Base-by-base conservation (phyloP, 371 early-diverging fungal species). In the Rhizopus delemar region DNA sequence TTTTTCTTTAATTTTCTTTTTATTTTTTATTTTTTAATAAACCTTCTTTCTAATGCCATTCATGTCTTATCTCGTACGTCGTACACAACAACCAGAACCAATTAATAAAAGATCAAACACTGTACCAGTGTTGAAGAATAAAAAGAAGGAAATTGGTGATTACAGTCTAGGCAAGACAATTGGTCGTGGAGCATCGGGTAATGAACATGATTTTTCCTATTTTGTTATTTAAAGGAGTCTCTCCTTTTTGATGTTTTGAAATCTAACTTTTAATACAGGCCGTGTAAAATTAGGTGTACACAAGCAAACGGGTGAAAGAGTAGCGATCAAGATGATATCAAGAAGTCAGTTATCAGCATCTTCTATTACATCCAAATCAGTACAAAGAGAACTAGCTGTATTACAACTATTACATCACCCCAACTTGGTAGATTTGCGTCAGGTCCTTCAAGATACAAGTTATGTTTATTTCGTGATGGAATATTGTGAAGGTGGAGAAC, bases 401-500 rank as follows among this genome's bases (percentile, higher is more conserved):
- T 84, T 95, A 74, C 93, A 93, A 61, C 75, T 96, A 46, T 85
- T 96, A 43, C 86, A 91, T 65, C 97, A 96, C 62, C 94, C 94
- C 0, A 78, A 93, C 65, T 82, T 96, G n/a, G 83, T 95, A 59
- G 85, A 90, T 50, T 76, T 95, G 5, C 87, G 87, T 49, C 94
- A 96, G 63, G 95, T 94, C 13, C 86, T 92, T 51, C 94, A 94
- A 51, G 76, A 78, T 45, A 55, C 69, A 2, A 35, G 51, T 13
- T 70, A 63, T 62, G 92, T 92, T 31, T 96, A 92, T 74, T 78
- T 99, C 58, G 89, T 99, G 12, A 90, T 96, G 88, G 98, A 98
- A 68, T 93, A 94, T 65, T 83, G 94, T 56, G 90, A 91, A 66
- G 99, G 99, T 39, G 95, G 95, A 16, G 97, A 98, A 75, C 74